Base-by-base conservation (phyloP, 73 alveolate species). In the Paramecium caudatum region DNA sequence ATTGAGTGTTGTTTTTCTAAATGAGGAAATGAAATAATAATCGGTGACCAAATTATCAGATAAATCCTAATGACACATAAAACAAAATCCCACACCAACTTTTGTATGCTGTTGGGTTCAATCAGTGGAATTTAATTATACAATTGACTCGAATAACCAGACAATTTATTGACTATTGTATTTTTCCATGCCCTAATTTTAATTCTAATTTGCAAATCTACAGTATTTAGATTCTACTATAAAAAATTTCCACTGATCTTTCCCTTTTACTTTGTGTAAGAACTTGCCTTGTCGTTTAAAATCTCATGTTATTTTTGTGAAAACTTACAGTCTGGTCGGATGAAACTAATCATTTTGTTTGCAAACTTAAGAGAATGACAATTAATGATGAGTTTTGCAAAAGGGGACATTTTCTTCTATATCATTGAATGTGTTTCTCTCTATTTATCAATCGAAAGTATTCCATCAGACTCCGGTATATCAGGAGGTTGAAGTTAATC, bases 81-180 rank as follows among this genome's bases (percentile, higher is more conserved):
- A 8, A 74, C 49, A 41, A 74, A 74, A 41, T 74, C 88, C 88
- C 88, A 74, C 5, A 74, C 10, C 16, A 41, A 74, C 32, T 74
- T 74, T 0, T 0, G 0, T 15, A 15, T 74, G 32, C 55, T 74
- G 16, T 45, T 74, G 17, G 88, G 88, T 45, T 74, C 88, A 21
- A 74, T 74, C 32, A 74, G 43, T 41, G 88, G 88, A 43, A 74
- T 74, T 1, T 74, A 36, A 37, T 74, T 68, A 68, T 34, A 68
- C 7, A 68, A 37, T 68, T 68, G 34, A 68, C 34, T 13, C 19
- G 19, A 34, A 23, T 43, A 55, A 27, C 80, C 80, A 2, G 46
- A 55, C 2, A 55, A 55, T 55, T 55, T 23, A 55, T 55, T 55
- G 23, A 55, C 80, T 55, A 55, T 23, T 19, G 27, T 10, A 23